phyloP scores from a whole-genome alignment of 2,329 filamentous ascomycete genomes.

The Fusarium compactum region DNA sequence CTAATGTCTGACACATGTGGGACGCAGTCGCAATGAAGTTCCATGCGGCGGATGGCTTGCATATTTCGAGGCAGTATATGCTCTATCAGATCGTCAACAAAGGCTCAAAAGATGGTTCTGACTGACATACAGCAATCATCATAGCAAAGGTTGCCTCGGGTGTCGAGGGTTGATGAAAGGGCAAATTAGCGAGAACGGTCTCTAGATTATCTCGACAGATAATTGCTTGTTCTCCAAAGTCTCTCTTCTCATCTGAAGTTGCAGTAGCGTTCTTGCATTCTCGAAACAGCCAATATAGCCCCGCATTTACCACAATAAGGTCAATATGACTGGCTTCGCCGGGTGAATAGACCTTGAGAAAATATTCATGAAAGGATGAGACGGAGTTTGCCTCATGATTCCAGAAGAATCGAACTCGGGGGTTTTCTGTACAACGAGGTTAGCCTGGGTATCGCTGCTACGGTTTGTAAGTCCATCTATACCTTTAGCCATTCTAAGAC shows the following conservation, averaged over 20 bases:
- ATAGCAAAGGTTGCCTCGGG: constrained; percentile 38
- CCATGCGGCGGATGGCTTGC: constrained; percentile 2
- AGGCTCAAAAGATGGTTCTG: accelerated
- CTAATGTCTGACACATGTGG: background rate
- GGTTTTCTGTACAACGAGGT: background rate
- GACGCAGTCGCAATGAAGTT: background rate
- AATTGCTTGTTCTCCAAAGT: constrained; percentile 32
- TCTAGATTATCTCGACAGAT: constrained; percentile 48
- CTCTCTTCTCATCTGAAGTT: constrained; percentile 19
- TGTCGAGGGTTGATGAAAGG: constrained; percentile 46
- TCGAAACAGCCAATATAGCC: background rate
- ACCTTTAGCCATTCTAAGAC: constrained; percentile 4
- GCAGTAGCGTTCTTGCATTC: background rate
- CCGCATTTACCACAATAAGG: background rate
- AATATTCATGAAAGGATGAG: background rate
- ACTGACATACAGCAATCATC: constrained; percentile 7
- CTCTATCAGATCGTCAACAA: background rate
- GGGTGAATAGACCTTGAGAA: background rate
- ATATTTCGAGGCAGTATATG: background rate
- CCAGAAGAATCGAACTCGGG: background rate
- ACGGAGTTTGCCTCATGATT: background rate
- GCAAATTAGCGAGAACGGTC: constrained; percentile 46
- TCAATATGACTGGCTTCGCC: background rate
- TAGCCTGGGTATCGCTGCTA: background rate
- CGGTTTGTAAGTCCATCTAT: accelerated